Evolutionary conservation across 331 rosid species (phyloP), one percentile per base, ranked within the genome.

Genomic region (Prunus yedoensis): DNA sequence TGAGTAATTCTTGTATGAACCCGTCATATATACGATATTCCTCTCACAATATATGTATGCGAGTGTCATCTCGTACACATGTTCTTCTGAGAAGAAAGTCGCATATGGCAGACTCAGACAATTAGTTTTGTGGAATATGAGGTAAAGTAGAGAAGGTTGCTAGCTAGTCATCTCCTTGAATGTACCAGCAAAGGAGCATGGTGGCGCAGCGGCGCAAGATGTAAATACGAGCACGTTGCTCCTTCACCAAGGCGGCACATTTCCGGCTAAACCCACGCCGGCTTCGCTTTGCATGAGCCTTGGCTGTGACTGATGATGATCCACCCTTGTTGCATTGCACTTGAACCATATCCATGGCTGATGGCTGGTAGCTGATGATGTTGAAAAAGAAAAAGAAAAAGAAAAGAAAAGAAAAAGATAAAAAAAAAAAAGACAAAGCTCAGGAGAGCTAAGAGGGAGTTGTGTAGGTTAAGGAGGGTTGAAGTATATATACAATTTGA

Each of bases 151-250:
- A 51, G n/a, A 8, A 13, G 21, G 21, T 21, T 21, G 21, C 21
- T 21, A 21, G 21, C 21, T 21, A 21, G 21, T 21, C 21, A 21
- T 21, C 21, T 21, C 21, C 21, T 21, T 21, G 21, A 21, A 21
- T 21, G 21, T 21, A 21, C 21, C 21, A 21, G 21, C 21, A 21
- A 21, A 21, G 21, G 21, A 21, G 21, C 21, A 21, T 21, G 21
- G 21, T 21, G 21, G 21, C 21, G 21, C 99, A 95, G 27, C 97
- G 88, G 10, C 97, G 94, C 1, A 95, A 83, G 63, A 21, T 21
- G 21, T 21, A 21, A 21, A 21, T 21, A 21, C 21, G 21, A 21
- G 21, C 21, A 21, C 21, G 21, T 21, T 21, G 21, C 21, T 21
- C 21, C 21, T 21, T 21, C 21, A 21, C 21, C 21, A 21, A 21